Evolutionary conservation across 805 yeast species (phyloP), one percentile per base, ranked within the genome.

Genomic region (Ogataea corticis): DNA sequence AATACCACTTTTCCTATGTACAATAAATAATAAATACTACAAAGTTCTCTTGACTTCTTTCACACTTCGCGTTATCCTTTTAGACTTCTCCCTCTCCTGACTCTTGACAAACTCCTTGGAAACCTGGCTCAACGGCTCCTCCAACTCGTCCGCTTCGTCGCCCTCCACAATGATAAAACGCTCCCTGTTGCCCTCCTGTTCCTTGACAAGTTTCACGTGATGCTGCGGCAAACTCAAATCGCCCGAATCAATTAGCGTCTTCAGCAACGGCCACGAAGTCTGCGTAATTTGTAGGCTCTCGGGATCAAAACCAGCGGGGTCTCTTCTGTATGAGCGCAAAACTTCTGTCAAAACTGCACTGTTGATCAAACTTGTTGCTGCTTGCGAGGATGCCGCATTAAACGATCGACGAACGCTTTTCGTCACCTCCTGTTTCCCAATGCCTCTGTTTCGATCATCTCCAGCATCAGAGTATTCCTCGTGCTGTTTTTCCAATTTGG

Each of bases 141-240:
- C 49, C 19, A 35, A 45, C 12, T 47, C 54, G 10, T 36, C 30
- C 1, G 50, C 45, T 50, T 57, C 54, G 34, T 58, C 55, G 17
- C 52, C 57, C 12, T 48, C 52, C 12, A 59, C 60, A 23, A 59
- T 49, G 6, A 58, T 45, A n/a, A 61, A 50, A 31, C 55, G 52
- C 31, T 61, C 64, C 18, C 55, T 57, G 16, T 34, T 3, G 17
- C 33, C 45, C 4, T 31, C 11, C 12, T 37, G 40, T 13, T 35
- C 32, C 17, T 36, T 38, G 7, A 25, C 49, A 30, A 38, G 57
- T 50, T 34, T 45, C 32, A 62, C 57, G 23, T 52, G 54, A 37
- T 52, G 52, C 7, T 57, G 50, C 12, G 67, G 67, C 38, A 61
- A 37, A 13, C 42, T 38, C 7, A 62, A 31, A 12, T 46, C 33